Evolutionary conservation across 805 yeast species (phyloP), one percentile per base, ranked within the genome.

Genomic region (Wickerhamomyces strasburgensis): DNA sequence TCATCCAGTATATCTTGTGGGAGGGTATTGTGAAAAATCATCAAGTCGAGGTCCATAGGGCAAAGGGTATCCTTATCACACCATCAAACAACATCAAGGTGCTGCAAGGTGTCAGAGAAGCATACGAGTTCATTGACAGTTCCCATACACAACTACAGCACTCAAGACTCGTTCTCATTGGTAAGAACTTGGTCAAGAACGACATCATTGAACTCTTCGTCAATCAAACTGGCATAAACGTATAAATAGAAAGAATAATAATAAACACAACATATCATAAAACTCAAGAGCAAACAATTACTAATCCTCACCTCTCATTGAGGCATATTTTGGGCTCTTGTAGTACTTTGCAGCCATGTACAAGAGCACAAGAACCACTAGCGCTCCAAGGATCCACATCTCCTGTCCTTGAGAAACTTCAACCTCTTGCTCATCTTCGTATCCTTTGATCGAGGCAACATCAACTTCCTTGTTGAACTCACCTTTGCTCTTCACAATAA

Each of bases 61-160:
- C 83, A 2, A 93, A 93, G 56, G 98, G 96, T 1, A 58, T 85
- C 8, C 45, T 88, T 6, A 70, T 79, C 3, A 43, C 49, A n/a
- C 53, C 58, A 6, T 57, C 54, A 2, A 52, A 58, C 3, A 48
- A 57, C 5, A 56, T 51, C 8, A 42, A 42, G 11, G 48, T 46
- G 0, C 62, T 93, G 9, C 98, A 93, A 57, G 98, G 95, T 10
- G 98, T 93, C 0, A 69, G 98, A 42, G 93, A 88, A 38, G 87
- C 95, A 0, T 93, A 87, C 59, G 98, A 93, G 44, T 66, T 86
- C 3, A 68, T 80, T 4, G 78, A 73, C 11, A 65, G 67, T 4
- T 49, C 50, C 5, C 49, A 56, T 30, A 65, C 68, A 5, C 70
- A 63, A 1, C 55, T 65, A 2, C 51, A 48, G 0, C 42, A 57